Evolutionary conservation across 805 yeast genomes (phyloP), one percentile per base, ranked within the genome.

Genomic region (Myxozyma lipomycoides): DNA sequence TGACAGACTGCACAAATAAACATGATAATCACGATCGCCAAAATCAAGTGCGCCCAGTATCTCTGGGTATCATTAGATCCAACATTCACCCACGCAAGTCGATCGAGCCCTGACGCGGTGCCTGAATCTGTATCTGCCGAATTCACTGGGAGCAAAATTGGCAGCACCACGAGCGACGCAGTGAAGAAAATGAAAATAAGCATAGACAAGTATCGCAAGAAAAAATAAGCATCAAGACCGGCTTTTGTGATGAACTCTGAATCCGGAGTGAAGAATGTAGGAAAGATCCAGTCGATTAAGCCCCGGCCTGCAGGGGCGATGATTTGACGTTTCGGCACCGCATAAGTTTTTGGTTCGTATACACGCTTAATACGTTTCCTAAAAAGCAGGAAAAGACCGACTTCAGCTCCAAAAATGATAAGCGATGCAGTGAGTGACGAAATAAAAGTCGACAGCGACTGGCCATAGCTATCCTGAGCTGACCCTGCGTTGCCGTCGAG

Each of bases 181-280:
- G 80, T 70, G 1, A 81, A 72, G 48, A 82, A 79, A 36, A 81
- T 65, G 7, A 71, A 53, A 12, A 78, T 71, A 55, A 88, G 72
- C 41, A 84, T 64, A 42, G 78, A 74, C 24, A 93, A 67, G 64
- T 84, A 93, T 57, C 98, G 75, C 56, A 89, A 69, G 66, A 90
- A 91, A 64, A 93, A 83, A 70, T 87, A 91, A 2, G 96, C 97
- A 66, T 91, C 98, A 10, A 91, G 66, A 10, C 97, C 98, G 24
- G 91, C 84, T 61, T 91, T 95, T 58, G 82, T 81, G 53, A 91
- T 79, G 50, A 90, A 74, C 62, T 86, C 86, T 41, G 84, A 72
- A 49, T 86, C 89, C 0, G 87, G 79, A 64, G 86, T 84, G 44
- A 76, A 70, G 40, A 86, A 61, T 25, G 91, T 65, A 2, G 83